Base-by-base conservation (phyloP, 331 rosid genomes). In the Dryas integrifolia region DNA sequence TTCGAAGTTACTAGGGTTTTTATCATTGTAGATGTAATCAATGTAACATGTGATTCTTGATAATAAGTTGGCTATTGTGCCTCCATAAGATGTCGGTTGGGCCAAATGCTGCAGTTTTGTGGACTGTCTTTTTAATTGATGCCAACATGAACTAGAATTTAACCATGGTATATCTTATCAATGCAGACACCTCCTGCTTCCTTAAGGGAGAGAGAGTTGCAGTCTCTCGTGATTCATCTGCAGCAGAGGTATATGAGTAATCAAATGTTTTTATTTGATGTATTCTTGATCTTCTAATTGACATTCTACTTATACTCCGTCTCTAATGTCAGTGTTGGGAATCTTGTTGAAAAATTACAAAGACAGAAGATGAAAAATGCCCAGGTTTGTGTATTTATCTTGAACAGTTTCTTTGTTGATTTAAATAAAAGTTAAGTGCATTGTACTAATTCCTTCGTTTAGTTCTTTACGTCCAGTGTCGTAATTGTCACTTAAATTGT, bases 291-390 rank as follows among this genome's bases (percentile, higher is more conserved):
- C 11, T 48, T 57, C 16, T 12, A 45, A 12, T 11, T 35, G 56
- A 56, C 48, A 0, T 58, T 52, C 41, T 13, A 69, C 80, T 67
- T 47, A 75, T 69, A 59, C 72, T 79, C 67, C 12, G 18, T 69
- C 65, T 77, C 69, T 72, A 48, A 65, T 86, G 57, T 82, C 88
- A 94, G 98, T 69, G 69, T 89, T 48, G 90, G 84, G 76, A 85
- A 79, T 70, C 90, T 91, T 49, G 82, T 67, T 12, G 97, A 94
- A 76, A 96, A 93, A 75, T 77, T 94, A 77, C 96, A 91, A 76
- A 86, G 85, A 78, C 97, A 88, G 71, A 91, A 84, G 82, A 75
- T 84, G 87, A 94, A 84, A 85, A 94, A 94, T 79, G 82, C 85
- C 35, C 90, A 91, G 97, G 98, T 93, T 65, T 45, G 74, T 82